Base-by-base conservation (phyloP, 75 land plant species). In the Chamaecyparis obtusa region DNA sequence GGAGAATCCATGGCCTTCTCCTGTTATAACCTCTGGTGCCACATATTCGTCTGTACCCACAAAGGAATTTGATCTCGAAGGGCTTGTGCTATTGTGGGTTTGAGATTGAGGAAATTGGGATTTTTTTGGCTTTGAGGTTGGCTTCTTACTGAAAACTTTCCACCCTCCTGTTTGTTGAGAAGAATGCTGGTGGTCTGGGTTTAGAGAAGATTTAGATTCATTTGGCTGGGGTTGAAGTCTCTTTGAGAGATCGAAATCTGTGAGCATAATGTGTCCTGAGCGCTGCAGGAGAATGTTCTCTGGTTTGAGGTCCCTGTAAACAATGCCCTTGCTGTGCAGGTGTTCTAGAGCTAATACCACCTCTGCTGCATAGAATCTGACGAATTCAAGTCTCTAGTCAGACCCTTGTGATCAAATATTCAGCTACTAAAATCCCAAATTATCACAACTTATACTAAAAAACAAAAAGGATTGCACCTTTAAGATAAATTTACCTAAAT, bases 271-370 rank as follows among this genome's bases (percentile, higher is more conserved):
- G 82, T 97, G 99, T 57, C 99, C 99, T 72, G 88, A 90, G 36
- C 84, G 90, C 56, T 93, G 93, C 75, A 97, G 83, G 71, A 97
- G 86, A 3, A 97, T 86, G 88, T 97, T 97, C 82, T 97, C 97
- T 3, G 99, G 99, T 91, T 96, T 96, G 89, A 96, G 88, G 89
- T 96, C 97, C 78, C 97, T 88, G 88, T 96, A 94, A 9, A 93
- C 92, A 3, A 96, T 90, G 32, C 97, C 97, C n/a, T 86, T 69
- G 30, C 72, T 35, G 88, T 96, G 97, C 48, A 96, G 87, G 82
- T 94, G 89, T 80, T 94, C 96, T 87, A 96, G 87, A 30, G 90
- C 96, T 60, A 94, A 69, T 33, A 96, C 93, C 77, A 96, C 49
- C 87, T 96, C 97, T 41, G 96, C 97, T 1, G 95, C 96, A 75